Evolutionary conservation across 306 rosid genomes (phyloP).

Genomic region (Medicago truncatula): MtrunA17r5.0-ANR NC_053044.1:40238501-40239000

Average conservation of each 20-base stretch:
- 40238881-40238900: background rate
- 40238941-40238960: background rate
- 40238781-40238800: constrained; percentile 8
- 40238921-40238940: background rate
- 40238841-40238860: constrained; percentile 4
- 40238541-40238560: background rate
- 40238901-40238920: background rate
- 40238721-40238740: constrained; percentile 17
- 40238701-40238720: background rate
- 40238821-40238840: background rate
- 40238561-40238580: constrained; percentile 11
- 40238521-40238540: constrained; percentile 32
- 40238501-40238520: constrained; percentile 38
- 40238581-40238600: constrained; percentile 18
- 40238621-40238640: constrained; percentile 26
- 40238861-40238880: background rate
- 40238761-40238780: constrained; percentile 2
- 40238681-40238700: constrained; percentile 11
- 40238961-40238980: constrained; percentile 2
- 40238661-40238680: constrained; percentile 29
- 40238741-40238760: constrained; percentile 4
- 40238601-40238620: constrained; percentile 2
- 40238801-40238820: constrained; percentile 4
- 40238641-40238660: background rate
- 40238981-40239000: constrained; percentile 1